Percentiles rank a stretch among this genome's conserved stretches.
Conservation (phyloP, 2,329 filamentous ascomycete species). For the Fusarium staphyleae region DNA sequence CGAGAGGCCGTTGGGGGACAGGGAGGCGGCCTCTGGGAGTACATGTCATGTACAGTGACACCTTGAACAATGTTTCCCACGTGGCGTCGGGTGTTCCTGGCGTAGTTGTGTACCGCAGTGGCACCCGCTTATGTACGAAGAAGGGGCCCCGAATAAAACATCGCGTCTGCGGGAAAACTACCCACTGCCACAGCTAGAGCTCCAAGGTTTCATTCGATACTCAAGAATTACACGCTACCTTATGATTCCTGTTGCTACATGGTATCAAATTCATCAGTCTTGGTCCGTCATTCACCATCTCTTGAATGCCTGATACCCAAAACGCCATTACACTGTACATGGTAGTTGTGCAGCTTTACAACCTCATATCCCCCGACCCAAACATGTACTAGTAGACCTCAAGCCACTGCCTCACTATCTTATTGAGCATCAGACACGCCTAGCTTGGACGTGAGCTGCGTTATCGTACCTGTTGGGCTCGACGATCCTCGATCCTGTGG, state of each 20-base stretch:
- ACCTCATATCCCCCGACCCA: background rate
- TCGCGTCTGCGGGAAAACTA: slow-evolving; percentile 22
- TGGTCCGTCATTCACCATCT: background rate
- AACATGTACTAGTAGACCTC: background rate
- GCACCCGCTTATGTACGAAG: slow-evolving; percentile 30
- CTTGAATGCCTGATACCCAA: background rate
- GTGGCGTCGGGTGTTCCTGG: slow-evolving; percentile 35
- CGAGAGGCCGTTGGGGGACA: slow-evolving; percentile 4
- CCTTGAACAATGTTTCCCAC: slow-evolving; percentile 33
- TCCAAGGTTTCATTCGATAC: slow-evolving; percentile 1
- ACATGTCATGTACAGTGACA: slow-evolving; percentile 29
- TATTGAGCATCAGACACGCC: slow-evolving; percentile 24
- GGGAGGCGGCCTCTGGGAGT: slow-evolving; percentile 16
- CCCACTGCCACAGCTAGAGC: slow-evolving; percentile 23
- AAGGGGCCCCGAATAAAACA: slow-evolving; percentile 26
- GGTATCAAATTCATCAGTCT: slow-evolving; percentile 8
- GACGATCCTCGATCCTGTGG: slow-evolving; percentile 14
- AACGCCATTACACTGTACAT: slow-evolving; percentile 10
- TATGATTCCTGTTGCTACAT: background rate
- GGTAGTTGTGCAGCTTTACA: slow-evolving; percentile 5
- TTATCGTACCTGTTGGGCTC: slow-evolving; percentile 28
- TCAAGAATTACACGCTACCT: background rate
- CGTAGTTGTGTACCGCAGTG: slow-evolving; percentile 21
- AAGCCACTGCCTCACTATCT: background rate
- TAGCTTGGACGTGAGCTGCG: slow-evolving; percentile 35